Percentiles rank a stretch among this genome's conserved stretches.
phyloP scores from a whole-genome alignment of 2,329 filamentous ascomycete species.

The Akanthomyces uredinophilus region DNA sequence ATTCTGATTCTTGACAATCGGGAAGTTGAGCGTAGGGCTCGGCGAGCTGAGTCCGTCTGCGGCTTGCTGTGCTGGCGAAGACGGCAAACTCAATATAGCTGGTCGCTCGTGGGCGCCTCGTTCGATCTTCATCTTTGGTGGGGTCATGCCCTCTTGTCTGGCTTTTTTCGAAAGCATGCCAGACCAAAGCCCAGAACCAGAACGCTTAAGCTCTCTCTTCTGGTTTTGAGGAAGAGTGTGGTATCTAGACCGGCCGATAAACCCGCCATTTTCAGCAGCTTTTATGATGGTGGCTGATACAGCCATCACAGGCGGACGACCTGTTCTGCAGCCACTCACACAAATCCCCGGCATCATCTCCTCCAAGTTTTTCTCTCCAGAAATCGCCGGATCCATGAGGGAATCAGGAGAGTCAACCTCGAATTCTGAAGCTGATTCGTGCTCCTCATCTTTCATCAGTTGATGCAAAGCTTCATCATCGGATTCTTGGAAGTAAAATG shows the following conservation, averaged over 20 bases:
- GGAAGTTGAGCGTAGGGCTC: slow-evolving; percentile 52
- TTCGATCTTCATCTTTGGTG: neutral
- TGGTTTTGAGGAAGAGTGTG: neutral
- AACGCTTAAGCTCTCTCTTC: slow-evolving; percentile 14
- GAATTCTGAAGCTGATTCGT: slow-evolving; percentile 5
- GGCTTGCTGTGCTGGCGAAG: slow-evolving; percentile 1
- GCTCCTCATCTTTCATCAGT: slow-evolving; percentile 16
- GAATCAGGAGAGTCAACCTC: neutral
- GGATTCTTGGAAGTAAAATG: slow-evolving; percentile 45
- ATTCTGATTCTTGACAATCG: slow-evolving; percentile 71
- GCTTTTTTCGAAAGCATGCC: slow-evolving; percentile 3
- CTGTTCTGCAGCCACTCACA: slow-evolving; percentile 37
- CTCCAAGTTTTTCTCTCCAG: neutral
- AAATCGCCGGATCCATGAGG: neutral
- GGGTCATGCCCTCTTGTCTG: neutral
- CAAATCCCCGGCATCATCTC: slow-evolving; percentile 33
- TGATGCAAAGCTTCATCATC: slow-evolving; percentile 44
- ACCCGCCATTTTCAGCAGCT: slow-evolving; percentile 35
- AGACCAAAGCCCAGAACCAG: slow-evolving; percentile 9
- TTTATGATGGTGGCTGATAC: slow-evolving; percentile 35
- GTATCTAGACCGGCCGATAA: slow-evolving; percentile 22
- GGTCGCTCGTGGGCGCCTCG: neutral
- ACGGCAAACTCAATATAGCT: neutral
- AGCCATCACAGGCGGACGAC: slow-evolving; percentile 32
- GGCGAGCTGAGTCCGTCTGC: slow-evolving; percentile 23